Evolutionary conservation across 2,329 filamentous ascomycete species (phyloP), one percentile per base, ranked within the genome.

Genomic region (Cladosporium sp.): DNA sequence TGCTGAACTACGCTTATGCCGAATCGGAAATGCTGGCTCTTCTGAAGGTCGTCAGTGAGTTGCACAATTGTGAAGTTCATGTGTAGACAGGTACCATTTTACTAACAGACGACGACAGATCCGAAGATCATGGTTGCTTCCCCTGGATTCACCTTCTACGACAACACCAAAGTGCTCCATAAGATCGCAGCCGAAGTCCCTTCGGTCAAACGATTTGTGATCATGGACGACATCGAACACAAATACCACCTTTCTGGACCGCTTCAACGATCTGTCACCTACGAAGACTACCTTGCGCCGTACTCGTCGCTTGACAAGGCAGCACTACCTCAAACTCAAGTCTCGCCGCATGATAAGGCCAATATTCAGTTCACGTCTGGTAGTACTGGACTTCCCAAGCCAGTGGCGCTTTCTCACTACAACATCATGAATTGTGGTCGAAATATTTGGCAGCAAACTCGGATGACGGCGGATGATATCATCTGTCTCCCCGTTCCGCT

Each of bases 401-500:
- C 89, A 2, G 88, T 89, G 28, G 91, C 91, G 87, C 80, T 92
- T 71, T 63, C 89, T 2, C 77, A 78, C 57, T 70, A 73, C 54
- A 68, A 68, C 10, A 62, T 74, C 49, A 68, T 74, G 53, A 74
- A 74, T 64, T 72, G 72, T 53, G 67, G 70, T 5, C 67, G 70
- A 14, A 72, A 73, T 65, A 73, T 74, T 28, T 90, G 90, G 64
- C 89, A 92, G 76, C 85, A 90, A 51, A 90, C 93, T 88, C 83
- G 85, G 5, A 82, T 94, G 18, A 88, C 85, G 0, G 79, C 85
- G 2, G 80, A 83, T 51, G 90, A 93, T 73, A 81, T 89, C 8
- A 83, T 95, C 11, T 94, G 91, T 80, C 94, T 91, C 75, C 91
- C 91, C 2, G 91, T 91, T 0, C 91, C 91, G 0, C 83, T 95